These are phyloP conservation scores for Alternaria alternata DNA, from an alignment of 2,329 filamentous ascomycete species.

Conservation along the genomic window DNA sequence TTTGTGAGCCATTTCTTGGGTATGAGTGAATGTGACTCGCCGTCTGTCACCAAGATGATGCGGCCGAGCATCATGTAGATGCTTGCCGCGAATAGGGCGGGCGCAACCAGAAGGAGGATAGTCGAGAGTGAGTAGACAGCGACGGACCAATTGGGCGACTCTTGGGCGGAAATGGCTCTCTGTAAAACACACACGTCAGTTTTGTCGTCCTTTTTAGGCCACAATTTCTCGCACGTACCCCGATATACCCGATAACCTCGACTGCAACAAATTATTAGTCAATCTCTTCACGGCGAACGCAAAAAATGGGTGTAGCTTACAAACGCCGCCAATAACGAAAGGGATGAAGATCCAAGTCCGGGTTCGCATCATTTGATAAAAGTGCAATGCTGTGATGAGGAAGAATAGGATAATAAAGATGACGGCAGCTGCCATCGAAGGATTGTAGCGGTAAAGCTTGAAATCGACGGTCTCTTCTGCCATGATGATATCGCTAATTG, in stretches of 20 bases:
- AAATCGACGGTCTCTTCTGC: conserved; percentile 9
- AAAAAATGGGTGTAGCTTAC: conserved; percentile 45
- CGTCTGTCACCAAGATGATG: conserved; percentile 52
- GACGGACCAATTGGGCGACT: conserved; percentile 39
- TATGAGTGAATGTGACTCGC: conserved; percentile 52
- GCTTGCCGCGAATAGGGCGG: conserved; percentile 58
- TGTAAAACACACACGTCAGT: not conserved
- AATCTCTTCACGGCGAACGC: not conserved
- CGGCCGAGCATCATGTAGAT: conserved; percentile 61
- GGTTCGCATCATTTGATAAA: conserved; percentile 52
- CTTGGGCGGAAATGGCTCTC: conserved; percentile 16
- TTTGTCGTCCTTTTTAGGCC: not conserved
- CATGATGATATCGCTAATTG: not conserved
- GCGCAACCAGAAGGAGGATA: conserved; percentile 52
- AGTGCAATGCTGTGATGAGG: conserved; percentile 52
- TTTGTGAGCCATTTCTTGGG: conserved; percentile 52
- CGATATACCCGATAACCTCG: conserved; percentile 61
- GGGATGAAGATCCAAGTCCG: conserved; percentile 62
- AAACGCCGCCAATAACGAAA: conserved; percentile 60
- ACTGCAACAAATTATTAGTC: conserved; percentile 38
- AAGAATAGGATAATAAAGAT: conserved; percentile 60
- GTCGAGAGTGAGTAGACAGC: conserved; percentile 52
- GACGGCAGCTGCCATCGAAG: conserved; percentile 57
- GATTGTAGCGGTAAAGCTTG: conserved; percentile 48
- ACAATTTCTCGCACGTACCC: not conserved